Conservation (phyloP, 2,329 filamentous ascomycete genomes). For the Thielaviopsis ethacetica region DNA sequence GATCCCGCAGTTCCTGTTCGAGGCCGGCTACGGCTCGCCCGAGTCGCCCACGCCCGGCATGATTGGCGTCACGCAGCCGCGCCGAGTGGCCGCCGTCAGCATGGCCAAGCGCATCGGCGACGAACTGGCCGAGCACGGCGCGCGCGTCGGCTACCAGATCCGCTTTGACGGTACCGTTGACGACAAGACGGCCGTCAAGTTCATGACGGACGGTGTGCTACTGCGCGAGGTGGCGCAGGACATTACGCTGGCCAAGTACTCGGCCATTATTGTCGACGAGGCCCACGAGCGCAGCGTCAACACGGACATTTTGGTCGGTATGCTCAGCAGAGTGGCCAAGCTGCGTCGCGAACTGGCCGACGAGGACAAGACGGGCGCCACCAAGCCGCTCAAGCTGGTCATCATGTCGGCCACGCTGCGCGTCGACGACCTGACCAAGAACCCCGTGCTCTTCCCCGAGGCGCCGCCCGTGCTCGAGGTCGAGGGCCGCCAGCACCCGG, state of each 20-base stretch:
- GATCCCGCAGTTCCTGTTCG: constrained; percentile 87
- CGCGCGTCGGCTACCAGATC: constrained; percentile 79
- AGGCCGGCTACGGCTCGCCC: constrained; percentile 74
- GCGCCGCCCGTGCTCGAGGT: constrained; percentile 75
- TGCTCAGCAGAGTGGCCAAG: constrained; percentile 85
- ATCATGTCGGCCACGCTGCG: constrained; percentile 96
- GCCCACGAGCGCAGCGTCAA: constrained; percentile 95
- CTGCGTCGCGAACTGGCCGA: constrained; percentile 58
- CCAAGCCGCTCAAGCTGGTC: constrained; percentile 74
- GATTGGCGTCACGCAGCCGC: constrained; percentile 88
- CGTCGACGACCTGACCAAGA: constrained; percentile 79
- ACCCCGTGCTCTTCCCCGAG: constrained; percentile 58
- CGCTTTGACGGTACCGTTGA: constrained; percentile 78
- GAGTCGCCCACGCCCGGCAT: constrained; percentile 71
- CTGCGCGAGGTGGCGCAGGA: constrained; percentile 83
- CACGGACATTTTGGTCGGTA: constrained; percentile 94
- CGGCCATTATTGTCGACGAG: constrained; percentile 86
- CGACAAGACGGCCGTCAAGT: constrained; percentile 78
- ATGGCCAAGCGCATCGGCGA: constrained; percentile 86
- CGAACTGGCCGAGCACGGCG: constrained; percentile 64
- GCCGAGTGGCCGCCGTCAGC: constrained; percentile 87
- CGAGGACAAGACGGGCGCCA: constrained; percentile 42
- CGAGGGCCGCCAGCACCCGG: constrained; percentile 80
- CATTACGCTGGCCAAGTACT: constrained; percentile 77
- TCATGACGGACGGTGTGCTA: constrained; percentile 97